phyloP scores from a whole-genome alignment of 495 filamentous ascomycete genomes.

The Hypoxylon fragiforme region DNA sequence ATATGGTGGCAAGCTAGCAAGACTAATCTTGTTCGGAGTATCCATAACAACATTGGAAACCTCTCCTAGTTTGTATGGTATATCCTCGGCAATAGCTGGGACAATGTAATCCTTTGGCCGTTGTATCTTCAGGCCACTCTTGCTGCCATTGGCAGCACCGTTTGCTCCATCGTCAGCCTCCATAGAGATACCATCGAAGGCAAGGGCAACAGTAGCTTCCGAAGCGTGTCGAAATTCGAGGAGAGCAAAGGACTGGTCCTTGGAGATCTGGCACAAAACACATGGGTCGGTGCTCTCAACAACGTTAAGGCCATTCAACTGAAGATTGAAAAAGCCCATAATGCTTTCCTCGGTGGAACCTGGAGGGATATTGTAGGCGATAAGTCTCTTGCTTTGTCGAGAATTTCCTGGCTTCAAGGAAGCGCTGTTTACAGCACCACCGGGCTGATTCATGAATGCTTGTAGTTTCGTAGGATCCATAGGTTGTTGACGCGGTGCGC shows the following conservation, averaged over 20 bases:
- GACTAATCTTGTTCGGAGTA: constrained; percentile 90
- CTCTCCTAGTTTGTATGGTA: constrained; percentile 73
- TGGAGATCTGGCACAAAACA: constrained; percentile 78
- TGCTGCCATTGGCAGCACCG: constrained; percentile 57
- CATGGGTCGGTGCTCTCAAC: constrained; percentile 83
- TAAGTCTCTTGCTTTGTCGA: constrained; percentile 86
- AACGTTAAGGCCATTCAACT: constrained; percentile 92
- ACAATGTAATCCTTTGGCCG: constrained; percentile 98
- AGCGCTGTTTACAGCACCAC: constrained; percentile 67
- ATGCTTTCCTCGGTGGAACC: constrained; percentile 70
- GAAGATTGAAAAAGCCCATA: constrained; percentile 89
- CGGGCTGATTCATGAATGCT: constrained; percentile 91
- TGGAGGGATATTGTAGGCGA: constrained; percentile 79
- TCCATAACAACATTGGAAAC: constrained; percentile 83
- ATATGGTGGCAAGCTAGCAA: constrained; percentile 84
- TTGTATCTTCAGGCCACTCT: constrained; percentile 74
- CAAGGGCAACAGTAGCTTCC: constrained; percentile 89
- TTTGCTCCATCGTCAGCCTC: constrained; percentile 66
- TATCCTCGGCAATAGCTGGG: constrained; percentile 75
- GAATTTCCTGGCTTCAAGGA: constrained; percentile 90
- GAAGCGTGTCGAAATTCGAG: constrained; percentile 86
- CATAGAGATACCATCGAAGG: constrained; percentile 88
- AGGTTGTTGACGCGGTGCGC: constrained; percentile 90
- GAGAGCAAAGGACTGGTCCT: constrained; percentile 76
- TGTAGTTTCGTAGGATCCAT: constrained; percentile 95